phyloP scores from a whole-genome alignment of 176 grass and related monocot genomes.

The Neostapfia colusana region DNA sequence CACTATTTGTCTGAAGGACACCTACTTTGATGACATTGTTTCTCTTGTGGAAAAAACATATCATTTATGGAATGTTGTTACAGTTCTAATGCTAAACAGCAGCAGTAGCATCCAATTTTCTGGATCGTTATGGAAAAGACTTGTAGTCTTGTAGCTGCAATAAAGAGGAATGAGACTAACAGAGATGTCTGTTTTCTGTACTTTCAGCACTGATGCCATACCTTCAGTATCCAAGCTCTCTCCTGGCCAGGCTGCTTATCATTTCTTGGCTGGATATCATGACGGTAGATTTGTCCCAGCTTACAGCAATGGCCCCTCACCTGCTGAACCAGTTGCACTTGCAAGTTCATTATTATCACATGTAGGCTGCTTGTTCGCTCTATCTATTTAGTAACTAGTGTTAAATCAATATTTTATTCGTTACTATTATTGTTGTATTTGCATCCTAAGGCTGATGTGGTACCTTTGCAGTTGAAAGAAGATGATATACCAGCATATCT shows the following conservation, averaged over 20 bases:
- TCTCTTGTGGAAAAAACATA: background rate
- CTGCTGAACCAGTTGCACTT: constrained; percentile 60
- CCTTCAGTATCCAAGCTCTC: constrained; percentile 62
- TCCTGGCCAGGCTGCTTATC: constrained; percentile 80
- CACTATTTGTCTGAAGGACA: constrained; percentile 22
- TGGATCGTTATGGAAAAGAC: constrained; percentile 4
- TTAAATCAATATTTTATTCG: background rate
- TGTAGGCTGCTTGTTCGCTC: constrained; percentile 31
- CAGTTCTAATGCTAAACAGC: constrained; percentile 4
- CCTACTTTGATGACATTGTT: constrained; percentile 25
- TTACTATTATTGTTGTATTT: background rate
- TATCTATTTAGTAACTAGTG: background rate
- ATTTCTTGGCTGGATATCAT: constrained; percentile 85
- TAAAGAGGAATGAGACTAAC: constrained; percentile 18
- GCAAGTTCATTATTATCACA: constrained; percentile 62
- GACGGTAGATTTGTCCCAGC: constrained; percentile 78
- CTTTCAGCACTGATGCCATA: constrained; percentile 62
- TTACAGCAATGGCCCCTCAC: constrained; percentile 59
- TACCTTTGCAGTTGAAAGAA: constrained; percentile 66
- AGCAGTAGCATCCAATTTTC: background rate
- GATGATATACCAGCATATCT: constrained; percentile 63
- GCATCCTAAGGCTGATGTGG: constrained; percentile 3
- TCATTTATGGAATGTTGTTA: background rate
- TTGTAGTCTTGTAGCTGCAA: background rate
- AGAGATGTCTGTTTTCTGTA: constrained; percentile 10